phyloP scores from a whole-genome alignment of 345 rosid species.

The Fremontodendron californicum region DNA sequence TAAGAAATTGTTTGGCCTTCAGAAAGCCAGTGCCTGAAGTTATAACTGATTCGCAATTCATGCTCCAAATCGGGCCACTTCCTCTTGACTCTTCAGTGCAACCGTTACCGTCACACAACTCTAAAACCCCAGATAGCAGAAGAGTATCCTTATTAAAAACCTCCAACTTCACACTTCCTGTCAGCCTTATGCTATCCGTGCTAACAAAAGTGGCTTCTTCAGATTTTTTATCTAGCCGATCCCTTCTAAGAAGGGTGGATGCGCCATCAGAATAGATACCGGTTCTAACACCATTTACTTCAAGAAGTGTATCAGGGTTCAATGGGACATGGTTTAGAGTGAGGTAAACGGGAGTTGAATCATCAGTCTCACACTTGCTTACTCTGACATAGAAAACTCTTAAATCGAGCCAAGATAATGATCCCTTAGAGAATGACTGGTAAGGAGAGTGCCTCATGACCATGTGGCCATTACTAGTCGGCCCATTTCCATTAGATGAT shows the following conservation, averaged over 20 bases:
- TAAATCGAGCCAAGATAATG: constrained; percentile 62
- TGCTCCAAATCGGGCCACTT: constrained; percentile 48
- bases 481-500: constrained; percentile 34
- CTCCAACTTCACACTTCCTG: constrained; percentile 74
- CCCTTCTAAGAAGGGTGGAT: constrained; percentile 65
- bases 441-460: constrained; percentile 29
- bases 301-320: constrained; percentile 62
- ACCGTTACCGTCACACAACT: constrained; percentile 45
- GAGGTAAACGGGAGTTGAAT: constrained; percentile 59
- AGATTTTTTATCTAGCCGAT: constrained; percentile 68
- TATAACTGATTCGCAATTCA: constrained; percentile 60
- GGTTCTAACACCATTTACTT: constrained; percentile 67
- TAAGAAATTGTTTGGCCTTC: constrained; percentile 43
- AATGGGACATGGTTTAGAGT: constrained; percentile 67
- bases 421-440: constrained; percentile 32
- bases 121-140: constrained; percentile 64
- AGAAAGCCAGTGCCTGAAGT: constrained; percentile 46
- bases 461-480: constrained; percentile 31
- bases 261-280: constrained; percentile 54
- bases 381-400: constrained; percentile 87
- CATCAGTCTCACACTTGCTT: constrained; percentile 57
- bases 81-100: constrained; percentile 37
- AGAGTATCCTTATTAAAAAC: constrained; percentile 55
- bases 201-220: constrained; percentile 79
- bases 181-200: constrained; percentile 70